Evolutionary conservation across 306 rosid species (phyloP), one percentile per base, ranked within the genome.

Genomic region (Abrus pulchellus): DNA sequence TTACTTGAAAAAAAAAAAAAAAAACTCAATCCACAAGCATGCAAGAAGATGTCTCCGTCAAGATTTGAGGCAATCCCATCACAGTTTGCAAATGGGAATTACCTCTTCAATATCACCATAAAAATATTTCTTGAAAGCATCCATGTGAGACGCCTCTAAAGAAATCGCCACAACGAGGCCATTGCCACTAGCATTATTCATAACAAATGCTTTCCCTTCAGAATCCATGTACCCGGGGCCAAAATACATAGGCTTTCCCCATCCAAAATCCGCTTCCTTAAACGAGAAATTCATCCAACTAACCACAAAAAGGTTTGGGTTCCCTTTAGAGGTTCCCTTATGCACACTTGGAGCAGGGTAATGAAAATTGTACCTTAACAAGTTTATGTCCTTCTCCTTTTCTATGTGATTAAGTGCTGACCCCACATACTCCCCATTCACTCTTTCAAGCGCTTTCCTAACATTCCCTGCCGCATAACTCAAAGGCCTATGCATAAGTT

Each of bases 201-300:
- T 2, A 48, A 87, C 8, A 12, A 87, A 87, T 0, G 83, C 84
- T 47, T 84, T 87, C 12, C 90, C 90, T 50, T 84, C 88, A 2
- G 88, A 75, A 53, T 82, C 82, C 86, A 82, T 66, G 8, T 0
- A 60, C 0, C 85, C 90, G 0, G 90, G 86, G 0, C 84, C 88
- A 61, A 75, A 63, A 82, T 79, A 60, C 36, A 75, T 13, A 0
- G 88, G 88, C 7, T 65, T 9, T 3, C 86, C 85, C 76, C 77
- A 84, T 7, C 90, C 88, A 65, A 87, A 84, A 75, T 84, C 72
- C 0, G 81, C 59, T 1, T 71, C 81, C 4, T 49, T 44, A 5
- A 5, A 64, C 0, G 85, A 47, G 38, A 87, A 84, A 61, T 87
- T 84, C 81, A 87, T 84, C 90, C 87, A 86, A 30, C 90, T 83